A percentile compares a stretch with the other conserved stretches of the same genome.
phyloP scores from a whole-genome alignment of 306 rosid species.

The Spatholobus suberectus region DNA sequence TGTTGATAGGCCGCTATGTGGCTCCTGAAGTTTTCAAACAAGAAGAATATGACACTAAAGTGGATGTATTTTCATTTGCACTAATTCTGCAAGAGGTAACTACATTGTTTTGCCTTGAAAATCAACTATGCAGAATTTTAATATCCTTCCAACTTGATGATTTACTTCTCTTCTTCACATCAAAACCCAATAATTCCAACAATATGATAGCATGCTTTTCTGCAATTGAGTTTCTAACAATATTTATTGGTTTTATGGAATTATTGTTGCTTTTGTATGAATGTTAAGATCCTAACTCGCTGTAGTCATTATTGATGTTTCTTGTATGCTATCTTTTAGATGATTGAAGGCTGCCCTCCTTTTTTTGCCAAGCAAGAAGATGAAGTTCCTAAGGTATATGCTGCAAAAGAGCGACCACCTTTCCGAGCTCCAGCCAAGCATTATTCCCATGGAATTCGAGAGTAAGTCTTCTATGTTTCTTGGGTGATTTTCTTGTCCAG shows the following conservation, averaged over 20 bases:
- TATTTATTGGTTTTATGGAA: not conserved
- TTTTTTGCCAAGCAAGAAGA: slow-evolving; percentile 68
- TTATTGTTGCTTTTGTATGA: slow-evolving; percentile 2
- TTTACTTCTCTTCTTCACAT: slow-evolving; percentile 13
- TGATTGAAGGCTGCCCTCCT: slow-evolving; percentile 92
- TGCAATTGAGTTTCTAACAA: not conserved
- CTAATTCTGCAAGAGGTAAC: slow-evolving; percentile 92
- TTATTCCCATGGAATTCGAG: slow-evolving; percentile 80
- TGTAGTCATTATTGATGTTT: slow-evolving; percentile 40
- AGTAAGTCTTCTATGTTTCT: slow-evolving; percentile 55
- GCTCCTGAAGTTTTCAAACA: slow-evolving; percentile 91
- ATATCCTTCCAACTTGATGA: not conserved
- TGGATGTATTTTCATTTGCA: slow-evolving; percentile 93
- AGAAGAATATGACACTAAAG: slow-evolving; percentile 92
- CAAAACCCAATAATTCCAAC: slow-evolving; percentile 26
- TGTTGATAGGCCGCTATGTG: slow-evolving; percentile 77
- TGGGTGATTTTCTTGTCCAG: slow-evolving; percentile 15
- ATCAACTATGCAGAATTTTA: not conserved
- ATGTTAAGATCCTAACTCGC: slow-evolving; percentile 24
- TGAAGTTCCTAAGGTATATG: slow-evolving; percentile 72
- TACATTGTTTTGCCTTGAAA: slow-evolving; percentile 27
- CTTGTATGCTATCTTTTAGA: slow-evolving; percentile 55
- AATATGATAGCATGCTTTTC: not conserved
- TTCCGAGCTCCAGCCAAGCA: slow-evolving; percentile 76
- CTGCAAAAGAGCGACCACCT: slow-evolving; percentile 77